Evolutionary conservation across 2,329 filamentous ascomycete genomes (phyloP), one percentile per base, ranked within the genome.

Genomic region (Raffaelea deltoideospora): DNA sequence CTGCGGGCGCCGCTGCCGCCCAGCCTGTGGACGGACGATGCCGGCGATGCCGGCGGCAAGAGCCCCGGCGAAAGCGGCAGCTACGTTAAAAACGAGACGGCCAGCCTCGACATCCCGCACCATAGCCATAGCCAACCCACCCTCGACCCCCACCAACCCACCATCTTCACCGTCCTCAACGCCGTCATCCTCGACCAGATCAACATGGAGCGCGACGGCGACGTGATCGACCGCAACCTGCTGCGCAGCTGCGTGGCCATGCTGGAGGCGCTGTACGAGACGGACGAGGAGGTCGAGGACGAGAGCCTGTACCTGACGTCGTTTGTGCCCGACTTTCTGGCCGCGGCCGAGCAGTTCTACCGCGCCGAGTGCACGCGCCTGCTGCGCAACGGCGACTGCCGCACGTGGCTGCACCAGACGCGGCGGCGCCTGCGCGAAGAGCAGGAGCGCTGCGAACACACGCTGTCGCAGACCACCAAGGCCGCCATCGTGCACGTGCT

Each of bases 101-200:
- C 57, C 11, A 20, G 21, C 31, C 19, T 10, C 14, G 19, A 20
- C n/a, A 20, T 4, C 28, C 24, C n/a, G n/a, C n/a, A n/a, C n/a
- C n/a, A n/a, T n/a, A n/a, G n/a, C n/a, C n/a, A n/a, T n/a, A n/a
- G n/a, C n/a, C n/a, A n/a, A n/a, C 13, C 27, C 19, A 15, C 19
- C 15, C 20, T 10, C 32, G n/a, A n/a, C n/a, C n/a, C n/a, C n/a
- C n/a, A 31, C 13, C 58, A 62, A 10, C 41, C 40, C 34, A 57
- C 59, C n/a, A 71, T 93, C 9, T 76, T 81, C 32, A 70, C 79
- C 37, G 72, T 94, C 7, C 63, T 96, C 20, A 83, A 82, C 48
- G 73, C 75, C 6, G 83, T 94, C 13, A 70, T 96, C 22, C 67
- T 96, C 3, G 87, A 94, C 44, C 83, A 95, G 58, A 81, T 98